Percentiles rank a stretch among this genome's conserved stretches.
phyloP scores from a whole-genome alignment of 345 rosid species.

The Toxicodendron radicans region DNA sequence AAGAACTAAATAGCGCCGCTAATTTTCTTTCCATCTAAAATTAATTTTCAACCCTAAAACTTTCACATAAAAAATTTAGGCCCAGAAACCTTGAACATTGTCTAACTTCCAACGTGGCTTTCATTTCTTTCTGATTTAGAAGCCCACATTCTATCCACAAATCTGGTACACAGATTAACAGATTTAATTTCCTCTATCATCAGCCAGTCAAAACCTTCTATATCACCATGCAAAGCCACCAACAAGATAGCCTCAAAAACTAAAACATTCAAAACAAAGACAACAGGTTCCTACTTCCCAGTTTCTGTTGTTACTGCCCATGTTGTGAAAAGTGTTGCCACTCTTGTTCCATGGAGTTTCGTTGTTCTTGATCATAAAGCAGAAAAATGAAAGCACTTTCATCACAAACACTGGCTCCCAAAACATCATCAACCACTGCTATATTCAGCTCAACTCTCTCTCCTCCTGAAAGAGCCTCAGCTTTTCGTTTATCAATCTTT shows the following conservation, averaged over 20 bases:
- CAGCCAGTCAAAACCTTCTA: conserved; percentile 1
- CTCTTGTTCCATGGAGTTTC: conserved; percentile 15
- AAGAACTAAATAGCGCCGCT: too few relatives aligned
- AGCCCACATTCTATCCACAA: conserved; percentile 17
- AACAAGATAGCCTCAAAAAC: not conserved
- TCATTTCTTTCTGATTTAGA: not conserved
- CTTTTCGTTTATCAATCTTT: conserved; percentile 26
- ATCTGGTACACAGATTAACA: not conserved
- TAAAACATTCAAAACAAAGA: not conserved
- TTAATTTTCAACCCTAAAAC: too few relatives aligned
- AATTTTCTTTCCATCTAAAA: too few relatives aligned
- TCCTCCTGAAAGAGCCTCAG: not conserved
- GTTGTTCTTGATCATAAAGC: not conserved
- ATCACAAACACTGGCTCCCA: conserved; percentile 31
- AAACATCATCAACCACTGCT: conserved; percentile 16
- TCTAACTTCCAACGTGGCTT: conserved; percentile 15
- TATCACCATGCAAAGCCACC: not conserved
- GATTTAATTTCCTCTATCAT: conserved; percentile 4
- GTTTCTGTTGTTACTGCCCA: not conserved
- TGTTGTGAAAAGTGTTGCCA: not conserved
- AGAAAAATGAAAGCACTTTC: conserved; percentile 35
- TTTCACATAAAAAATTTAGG: too few relatives aligned
- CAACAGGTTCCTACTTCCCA: not conserved
- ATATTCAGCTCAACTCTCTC: conserved; percentile 16
- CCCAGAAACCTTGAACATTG: too few relatives aligned